A percentile compares a stretch with the other conserved stretches of the same genome.
These are phyloP conservation scores for Pyricularia pennisetigena DNA, from an alignment of 2,329 filamentous ascomycete species.

Conservation along the genomic window DNA sequence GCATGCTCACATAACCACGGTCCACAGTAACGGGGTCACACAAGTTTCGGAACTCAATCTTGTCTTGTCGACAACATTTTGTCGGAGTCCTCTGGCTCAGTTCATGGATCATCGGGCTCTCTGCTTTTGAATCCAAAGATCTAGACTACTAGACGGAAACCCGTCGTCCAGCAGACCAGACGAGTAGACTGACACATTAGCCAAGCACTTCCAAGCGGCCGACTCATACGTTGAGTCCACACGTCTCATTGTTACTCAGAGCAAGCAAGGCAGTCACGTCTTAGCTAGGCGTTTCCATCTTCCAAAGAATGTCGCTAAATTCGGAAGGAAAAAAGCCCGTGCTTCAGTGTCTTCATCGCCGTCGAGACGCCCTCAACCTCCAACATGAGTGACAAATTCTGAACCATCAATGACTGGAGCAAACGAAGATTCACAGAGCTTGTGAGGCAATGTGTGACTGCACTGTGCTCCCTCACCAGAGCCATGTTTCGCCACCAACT, in stretches of 20 bases:
- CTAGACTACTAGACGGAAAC: not conserved
- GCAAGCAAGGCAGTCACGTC: not conserved
- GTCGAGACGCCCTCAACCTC: too few species aligned
- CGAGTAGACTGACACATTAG: not conserved
- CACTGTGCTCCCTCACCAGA: too few species aligned
- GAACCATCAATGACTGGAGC: too few species aligned
- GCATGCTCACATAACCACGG: not conserved
- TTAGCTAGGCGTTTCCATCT: not conserved
- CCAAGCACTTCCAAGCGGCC: not conserved
- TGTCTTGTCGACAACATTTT: not conserved
- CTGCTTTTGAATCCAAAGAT: too few species aligned
- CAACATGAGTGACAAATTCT: too few species aligned
- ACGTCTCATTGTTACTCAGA: not conserved
- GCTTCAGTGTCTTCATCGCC: too few species aligned
- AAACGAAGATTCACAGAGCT: too few species aligned
- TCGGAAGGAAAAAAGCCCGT: too few species aligned
- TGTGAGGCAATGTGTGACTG: too few species aligned
- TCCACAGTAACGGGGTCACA: not conserved
- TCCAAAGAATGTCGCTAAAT: not conserved
- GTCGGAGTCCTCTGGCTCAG: too few species aligned
- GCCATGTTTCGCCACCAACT: too few species aligned
- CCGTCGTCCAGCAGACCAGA: not conserved
- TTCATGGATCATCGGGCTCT: too few species aligned
- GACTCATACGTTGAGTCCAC: not conserved
- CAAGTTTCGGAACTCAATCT: not conserved